Percentiles rank a stretch among this genome's conserved stretches.
Evolutionary conservation across 495 filamentous ascomycete species (phyloP).

Genomic region (Penicillium flavigenum): DNA sequence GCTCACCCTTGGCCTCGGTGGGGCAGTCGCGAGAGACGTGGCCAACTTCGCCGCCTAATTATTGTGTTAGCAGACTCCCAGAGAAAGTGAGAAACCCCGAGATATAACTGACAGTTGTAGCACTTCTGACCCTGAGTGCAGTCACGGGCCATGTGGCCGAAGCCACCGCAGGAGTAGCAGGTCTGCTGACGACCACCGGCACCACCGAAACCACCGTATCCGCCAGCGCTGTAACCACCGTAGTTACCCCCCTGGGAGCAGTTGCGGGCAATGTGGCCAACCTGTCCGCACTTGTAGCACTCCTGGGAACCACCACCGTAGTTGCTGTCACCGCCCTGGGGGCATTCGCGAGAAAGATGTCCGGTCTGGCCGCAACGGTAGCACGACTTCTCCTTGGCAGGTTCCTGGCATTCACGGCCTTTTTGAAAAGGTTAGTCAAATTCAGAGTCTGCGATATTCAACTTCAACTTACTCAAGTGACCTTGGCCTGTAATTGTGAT

Average conservation of each 20-base stretch:
- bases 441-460: constrained; percentile 4
- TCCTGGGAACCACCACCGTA: constrained; percentile 61
- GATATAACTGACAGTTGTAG: constrained; percentile 80
- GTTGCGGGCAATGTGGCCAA: constrained; percentile 96
- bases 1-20: constrained; percentile 81
- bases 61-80: constrained; percentile 7
- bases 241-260: constrained; percentile 68
- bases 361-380: constrained; percentile 87
- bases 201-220: constrained; percentile 49
- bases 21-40: constrained; percentile 95
- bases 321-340: constrained; percentile 52
- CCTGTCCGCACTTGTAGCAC: constrained; percentile 99
- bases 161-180: constrained; percentile 96
- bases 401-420: constrained; percentile 89
- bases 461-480: constrained; percentile 72
- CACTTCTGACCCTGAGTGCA: constrained; percentile 99
- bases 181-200: constrained; percentile 53
- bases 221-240: constrained; percentile 43
- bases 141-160: constrained; percentile 95
- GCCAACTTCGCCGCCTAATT: constrained; percentile 75
- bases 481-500: constrained; percentile 59
- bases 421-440: constrained; percentile 17
- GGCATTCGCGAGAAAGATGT: constrained; percentile 93
- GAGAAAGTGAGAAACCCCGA: not conserved
- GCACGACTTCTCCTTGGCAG: constrained; percentile 93